These are phyloP conservation scores for Fraxinus angustifolia DNA, from an alignment of 305 asterid genomes.

Conservation along the genomic window DNA sequence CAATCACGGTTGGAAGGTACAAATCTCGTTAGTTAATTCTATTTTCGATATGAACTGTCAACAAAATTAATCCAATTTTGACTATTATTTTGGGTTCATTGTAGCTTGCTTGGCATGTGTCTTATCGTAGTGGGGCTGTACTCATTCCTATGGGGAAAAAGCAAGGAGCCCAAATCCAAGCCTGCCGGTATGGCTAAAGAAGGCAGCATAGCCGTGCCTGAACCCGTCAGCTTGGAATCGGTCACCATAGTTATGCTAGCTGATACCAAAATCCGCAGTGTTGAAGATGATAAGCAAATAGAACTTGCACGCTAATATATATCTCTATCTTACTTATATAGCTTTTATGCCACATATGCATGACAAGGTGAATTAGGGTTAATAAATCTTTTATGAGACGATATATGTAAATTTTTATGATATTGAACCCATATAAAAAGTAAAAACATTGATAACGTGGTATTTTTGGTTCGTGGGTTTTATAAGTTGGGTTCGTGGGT, in stretches of 20 bases:
- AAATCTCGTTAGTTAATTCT: background rate
- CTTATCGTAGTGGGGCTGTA: constrained; percentile 51
- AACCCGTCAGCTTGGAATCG: constrained; percentile 1
- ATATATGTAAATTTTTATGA: background rate
- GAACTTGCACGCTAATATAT: background rate
- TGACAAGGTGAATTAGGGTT: background rate
- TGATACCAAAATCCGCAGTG: background rate
- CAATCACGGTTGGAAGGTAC: constrained; percentile 50
- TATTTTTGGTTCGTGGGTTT: background rate
- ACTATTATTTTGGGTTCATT: background rate
- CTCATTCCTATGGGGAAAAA: constrained; percentile 50
- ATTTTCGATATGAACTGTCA: background rate
- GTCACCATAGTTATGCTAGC: constrained; percentile 20
- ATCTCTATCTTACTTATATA: no score
- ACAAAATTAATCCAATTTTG: background rate
- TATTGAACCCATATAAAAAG: background rate
- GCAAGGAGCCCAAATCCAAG: constrained; percentile 20
- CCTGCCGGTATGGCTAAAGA: background rate
- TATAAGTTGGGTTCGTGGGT: background rate
- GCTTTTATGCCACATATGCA: background rate
- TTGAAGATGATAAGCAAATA: background rate
- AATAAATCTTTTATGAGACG: background rate
- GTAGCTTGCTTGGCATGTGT: constrained; percentile 57
- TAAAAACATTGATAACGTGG: background rate
- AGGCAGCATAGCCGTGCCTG: background rate